A percentile compares a stretch with the other conserved stretches of the same genome.
Conservation (phyloP, 192 early-diverging fungal genomes). For the Umbelopsis ramanniana region DNA sequence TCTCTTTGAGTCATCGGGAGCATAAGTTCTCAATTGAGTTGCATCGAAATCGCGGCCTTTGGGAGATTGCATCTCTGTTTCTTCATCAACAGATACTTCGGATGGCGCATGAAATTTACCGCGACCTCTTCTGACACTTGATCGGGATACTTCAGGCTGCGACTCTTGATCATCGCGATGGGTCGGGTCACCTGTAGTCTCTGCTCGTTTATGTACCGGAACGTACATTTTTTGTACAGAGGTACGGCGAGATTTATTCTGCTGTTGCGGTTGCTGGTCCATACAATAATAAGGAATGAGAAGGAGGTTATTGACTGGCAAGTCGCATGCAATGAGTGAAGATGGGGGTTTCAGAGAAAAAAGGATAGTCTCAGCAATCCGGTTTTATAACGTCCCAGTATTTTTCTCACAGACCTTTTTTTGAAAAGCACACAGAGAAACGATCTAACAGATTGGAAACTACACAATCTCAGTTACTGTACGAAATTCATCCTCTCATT, state of each 20-base stretch:
- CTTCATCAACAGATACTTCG: neutral
- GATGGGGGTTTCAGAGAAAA: neutral
- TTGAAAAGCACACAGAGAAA: no score
- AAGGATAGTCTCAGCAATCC: neutral
- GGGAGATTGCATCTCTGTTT: neutral
- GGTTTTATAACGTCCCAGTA: no score
- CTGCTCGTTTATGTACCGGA: conserved; percentile 22
- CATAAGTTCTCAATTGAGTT: neutral
- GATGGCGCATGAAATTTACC: conserved; percentile 8
- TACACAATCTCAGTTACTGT: no score
- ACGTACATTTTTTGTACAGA: conserved; percentile 21
- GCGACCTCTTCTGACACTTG: neutral
- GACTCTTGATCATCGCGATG: conserved; percentile 13
- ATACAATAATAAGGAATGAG: conserved; percentile 18
- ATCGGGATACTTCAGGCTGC: conserved; percentile 3
- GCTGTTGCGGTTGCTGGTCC: conserved; percentile 6
- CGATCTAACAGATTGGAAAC: no score
- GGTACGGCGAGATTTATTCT: conserved; percentile 22
- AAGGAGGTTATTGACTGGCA: conserved; percentile 13
- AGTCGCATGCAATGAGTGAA: conserved; percentile 20
- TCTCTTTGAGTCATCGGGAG: neutral
- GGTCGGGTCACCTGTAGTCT: neutral
- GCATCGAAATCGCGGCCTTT: neutral
- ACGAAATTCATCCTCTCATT: no score
- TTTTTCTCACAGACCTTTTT: no score